Conservation (phyloP, 805 yeast species). For the Dipodascus albidus region DNA sequence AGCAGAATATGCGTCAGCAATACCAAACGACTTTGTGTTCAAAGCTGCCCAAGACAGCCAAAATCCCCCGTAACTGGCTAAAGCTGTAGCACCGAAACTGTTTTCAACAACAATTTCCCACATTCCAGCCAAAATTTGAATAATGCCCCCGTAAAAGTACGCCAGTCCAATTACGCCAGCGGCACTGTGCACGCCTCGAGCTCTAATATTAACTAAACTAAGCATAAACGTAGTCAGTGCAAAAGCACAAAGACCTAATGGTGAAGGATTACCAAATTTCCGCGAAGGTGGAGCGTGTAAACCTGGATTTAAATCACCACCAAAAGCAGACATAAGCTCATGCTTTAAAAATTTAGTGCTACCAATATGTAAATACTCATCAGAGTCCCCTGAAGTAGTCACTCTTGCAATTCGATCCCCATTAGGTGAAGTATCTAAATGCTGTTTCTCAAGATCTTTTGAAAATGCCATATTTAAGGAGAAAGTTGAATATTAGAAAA, state of each 20-base stretch:
- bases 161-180: slow-evolving; percentile 49
- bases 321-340: slow-evolving; percentile 54
- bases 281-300: slow-evolving; percentile 34
- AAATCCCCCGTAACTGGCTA: slow-evolving; percentile 39
- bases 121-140: slow-evolving; percentile 54
- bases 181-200: slow-evolving; percentile 44
- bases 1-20: slow-evolving; percentile 34
- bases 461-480: background rate
- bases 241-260: slow-evolving; percentile 48
- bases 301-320: slow-evolving; percentile 40
- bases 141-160: slow-evolving; percentile 53
- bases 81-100: slow-evolving; percentile 50
- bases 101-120: slow-evolving; percentile 56
- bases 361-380: slow-evolving; percentile 28
- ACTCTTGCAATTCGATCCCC: slow-evolving; percentile 7
- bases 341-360: slow-evolving; percentile 32
- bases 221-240: slow-evolving; percentile 53
- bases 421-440: background rate
- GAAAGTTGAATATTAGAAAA: no score
- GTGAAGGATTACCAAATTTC: slow-evolving; percentile 53
- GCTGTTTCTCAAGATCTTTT: background rate
- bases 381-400: slow-evolving; percentile 15
- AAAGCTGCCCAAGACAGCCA: slow-evolving; percentile 57
- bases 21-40: slow-evolving; percentile 39
- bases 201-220: slow-evolving; percentile 40